Conservation (phyloP, 1,284 basidiomycete genomes). For the Trichosporon sp. region DNA sequence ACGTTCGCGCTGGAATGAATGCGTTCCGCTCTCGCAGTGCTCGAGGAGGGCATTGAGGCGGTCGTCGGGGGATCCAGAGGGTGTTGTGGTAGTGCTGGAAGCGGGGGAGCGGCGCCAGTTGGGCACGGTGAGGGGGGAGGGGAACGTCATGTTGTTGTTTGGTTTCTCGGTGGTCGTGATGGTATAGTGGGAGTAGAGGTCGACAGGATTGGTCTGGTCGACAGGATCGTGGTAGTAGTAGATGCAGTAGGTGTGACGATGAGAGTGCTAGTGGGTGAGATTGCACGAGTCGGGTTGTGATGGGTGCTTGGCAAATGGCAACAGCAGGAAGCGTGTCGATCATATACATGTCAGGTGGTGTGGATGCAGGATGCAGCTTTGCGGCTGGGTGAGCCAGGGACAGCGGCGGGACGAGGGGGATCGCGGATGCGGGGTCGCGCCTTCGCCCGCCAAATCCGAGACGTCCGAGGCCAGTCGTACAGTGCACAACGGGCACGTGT, state of each 20-base stretch:
- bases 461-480: neutral
- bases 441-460: conserved; percentile 10
- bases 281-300: neutral
- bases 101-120: conserved; percentile 9
- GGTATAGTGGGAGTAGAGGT: neutral
- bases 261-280: neutral
- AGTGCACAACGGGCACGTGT: neutral
- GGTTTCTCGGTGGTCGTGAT: neutral
- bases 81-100: conserved; percentile 23
- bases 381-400: neutral
- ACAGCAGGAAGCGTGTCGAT: conserved; percentile 4
- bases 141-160: conserved; percentile 8
- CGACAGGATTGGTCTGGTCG: neutral
- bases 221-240: neutral
- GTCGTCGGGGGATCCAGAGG: conserved; percentile 30
- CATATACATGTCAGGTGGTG: neutral
- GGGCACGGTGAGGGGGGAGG: conserved; percentile 12
- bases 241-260: neutral
- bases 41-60: conserved; percentile 39
- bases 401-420: neutral
- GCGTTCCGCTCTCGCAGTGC: conserved; percentile 42
- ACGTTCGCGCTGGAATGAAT: conserved; percentile 37
- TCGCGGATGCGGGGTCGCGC: conserved; percentile 14
- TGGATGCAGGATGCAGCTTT: neutral
- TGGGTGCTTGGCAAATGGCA: conserved; percentile 11